Base-by-base conservation (phyloP, 2,329 filamentous ascomycete species). In the Hypomyces perniciosus region DNA sequence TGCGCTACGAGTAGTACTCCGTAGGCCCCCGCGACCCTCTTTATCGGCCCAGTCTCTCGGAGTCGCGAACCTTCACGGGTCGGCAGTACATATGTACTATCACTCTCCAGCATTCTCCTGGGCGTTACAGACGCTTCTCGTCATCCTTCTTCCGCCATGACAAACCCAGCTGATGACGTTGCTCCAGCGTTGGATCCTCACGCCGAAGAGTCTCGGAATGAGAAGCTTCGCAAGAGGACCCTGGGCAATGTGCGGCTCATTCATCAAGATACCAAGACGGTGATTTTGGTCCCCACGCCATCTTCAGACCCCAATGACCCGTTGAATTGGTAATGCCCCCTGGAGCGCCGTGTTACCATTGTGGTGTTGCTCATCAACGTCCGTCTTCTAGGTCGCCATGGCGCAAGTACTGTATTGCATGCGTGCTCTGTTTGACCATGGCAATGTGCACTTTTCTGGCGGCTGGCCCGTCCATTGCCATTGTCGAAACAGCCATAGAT, bases 371-470 rank as follows among this genome's bases (percentile, higher is more conserved):
- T 57, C 40, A 59, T 50, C 26, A 52, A 8, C 30, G 10, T 8
- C 26, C 34, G 20, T 20, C 20, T 44, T 31, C 7, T 33, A 74
- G 71, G 73, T 65, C 69, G 28, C 65, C 69, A 63, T 64, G 67
- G 56, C 76, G 73, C 56, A 75, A 77, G 46, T 69, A 71, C 54
- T 80, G 77, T 59, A 74, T 75, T 35, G 75, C 76, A 7, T 59
- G 65, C 44, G 63, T 78, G 10, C 70, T 79, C 33, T 79, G 74
- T 59, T 54, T 74, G 4, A 76, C 77, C 47, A 79, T 81, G 67
- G 68, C 78, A 54, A 70, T 80, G 62, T 77, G 72, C 64, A 81
- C 80, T 61, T 80, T 80, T 55, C 63, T 81, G 4, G 76, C 77
- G 0, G 78, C 76, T n/a, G 78, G 73, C 0, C 77, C 78, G 3